These are phyloP conservation scores for Hsuehochloa calcarea DNA, from an alignment of 176 grass and related monocot genomes.

Conservation along the genomic window DNA sequence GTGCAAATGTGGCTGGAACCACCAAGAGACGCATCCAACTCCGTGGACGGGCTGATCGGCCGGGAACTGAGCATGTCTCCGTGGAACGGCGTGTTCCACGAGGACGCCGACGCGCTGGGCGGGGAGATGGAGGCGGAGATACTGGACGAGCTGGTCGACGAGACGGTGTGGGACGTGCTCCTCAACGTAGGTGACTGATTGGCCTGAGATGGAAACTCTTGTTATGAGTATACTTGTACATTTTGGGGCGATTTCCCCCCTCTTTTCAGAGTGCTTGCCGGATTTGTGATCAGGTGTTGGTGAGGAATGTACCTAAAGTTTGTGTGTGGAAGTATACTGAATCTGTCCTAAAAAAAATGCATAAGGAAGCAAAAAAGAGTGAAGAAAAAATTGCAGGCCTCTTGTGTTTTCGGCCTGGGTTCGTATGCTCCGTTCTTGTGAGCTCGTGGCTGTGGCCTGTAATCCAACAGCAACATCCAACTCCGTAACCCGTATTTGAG, in stretches of 20 bases:
- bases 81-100: constrained; percentile 53
- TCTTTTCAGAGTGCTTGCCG: constrained; percentile 16
- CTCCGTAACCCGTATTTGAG: background rate
- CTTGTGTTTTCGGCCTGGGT: background rate
- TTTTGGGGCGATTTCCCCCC: background rate
- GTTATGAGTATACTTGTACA: constrained; percentile 37
- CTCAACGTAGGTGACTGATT: constrained; percentile 50
- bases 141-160: constrained; percentile 67
- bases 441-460: background rate
- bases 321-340: constrained; percentile 1
- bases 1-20: constrained; percentile 38
- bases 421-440: background rate
- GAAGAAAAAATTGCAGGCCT: background rate
- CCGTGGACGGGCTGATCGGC: constrained; percentile 61
- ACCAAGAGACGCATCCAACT: constrained; percentile 9
- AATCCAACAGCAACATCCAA: background rate
- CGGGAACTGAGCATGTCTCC: constrained; percentile 54
- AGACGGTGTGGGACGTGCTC: constrained; percentile 71
- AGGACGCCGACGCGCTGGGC: constrained; percentile 48
- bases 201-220: background rate
- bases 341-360: background rate
- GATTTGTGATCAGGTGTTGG: constrained; percentile 10
- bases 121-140: constrained; percentile 62
- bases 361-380: background rate
- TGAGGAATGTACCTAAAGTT: constrained; percentile 2